Percentiles rank a stretch among this genome's conserved stretches.
Conservation (phyloP, 495 filamentous ascomycete species). For the Opeltia flavorubescens region DNA sequence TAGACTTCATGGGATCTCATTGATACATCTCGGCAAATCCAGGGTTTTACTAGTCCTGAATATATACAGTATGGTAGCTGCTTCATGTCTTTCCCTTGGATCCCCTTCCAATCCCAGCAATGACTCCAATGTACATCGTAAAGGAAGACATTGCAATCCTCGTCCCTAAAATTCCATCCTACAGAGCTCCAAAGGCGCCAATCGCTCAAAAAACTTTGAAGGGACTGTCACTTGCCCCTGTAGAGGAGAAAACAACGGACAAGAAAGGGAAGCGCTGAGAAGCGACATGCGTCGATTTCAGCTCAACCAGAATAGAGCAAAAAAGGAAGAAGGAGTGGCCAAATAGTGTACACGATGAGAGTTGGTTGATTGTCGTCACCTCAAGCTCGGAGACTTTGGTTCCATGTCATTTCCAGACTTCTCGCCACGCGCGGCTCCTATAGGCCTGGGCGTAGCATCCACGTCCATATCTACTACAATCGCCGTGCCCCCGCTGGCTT, state of each 20-base stretch:
- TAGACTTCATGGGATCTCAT: neutral
- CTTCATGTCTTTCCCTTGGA: no score
- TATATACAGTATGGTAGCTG: no score
- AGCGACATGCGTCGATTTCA: no score
- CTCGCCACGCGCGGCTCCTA: neutral
- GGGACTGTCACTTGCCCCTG: neutral
- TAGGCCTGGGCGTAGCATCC: conserved; percentile 13
- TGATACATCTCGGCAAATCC: no score
- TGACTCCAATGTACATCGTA: neutral
- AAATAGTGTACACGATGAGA: neutral
- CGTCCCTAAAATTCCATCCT: no score
- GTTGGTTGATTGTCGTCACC: neutral
- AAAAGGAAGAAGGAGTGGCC: neutral
- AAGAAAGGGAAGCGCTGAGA: neutral
- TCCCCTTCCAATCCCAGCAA: neutral
- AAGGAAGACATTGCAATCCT: neutral
- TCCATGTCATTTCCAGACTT: neutral
- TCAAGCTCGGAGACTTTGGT: neutral
- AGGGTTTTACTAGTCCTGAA: no score
- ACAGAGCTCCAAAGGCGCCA: no score
- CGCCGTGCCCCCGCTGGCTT: conserved; percentile 8
- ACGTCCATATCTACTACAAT: conserved; percentile 12
- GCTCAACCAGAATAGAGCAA: neutral
- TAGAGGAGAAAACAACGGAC: neutral
- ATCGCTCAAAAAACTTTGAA: neutral